Percentiles rank a stretch among this genome's conserved stretches.
These are phyloP conservation scores for Pythium aquatile DNA, from an alignment of 352 stramenopile genomes.

Conservation along the genomic window DNA sequence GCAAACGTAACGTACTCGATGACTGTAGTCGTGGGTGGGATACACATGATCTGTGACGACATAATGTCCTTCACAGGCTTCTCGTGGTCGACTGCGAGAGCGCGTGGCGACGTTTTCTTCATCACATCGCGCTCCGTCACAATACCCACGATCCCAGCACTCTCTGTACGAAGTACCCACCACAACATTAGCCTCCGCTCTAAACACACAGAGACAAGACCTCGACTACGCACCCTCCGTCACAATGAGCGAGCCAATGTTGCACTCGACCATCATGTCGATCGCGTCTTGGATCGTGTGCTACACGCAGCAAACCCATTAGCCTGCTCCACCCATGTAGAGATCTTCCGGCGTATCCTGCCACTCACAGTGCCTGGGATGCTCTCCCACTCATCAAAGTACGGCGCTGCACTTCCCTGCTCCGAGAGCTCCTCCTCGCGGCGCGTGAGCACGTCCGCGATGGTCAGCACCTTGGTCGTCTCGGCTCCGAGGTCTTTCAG, in stretches of 20 bases:
- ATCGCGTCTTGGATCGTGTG: slow-evolving; percentile 76
- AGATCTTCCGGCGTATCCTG: neutral
- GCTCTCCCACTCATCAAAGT: slow-evolving; percentile 81
- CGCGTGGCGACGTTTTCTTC: slow-evolving; percentile 66
- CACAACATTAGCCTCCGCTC: neutral
- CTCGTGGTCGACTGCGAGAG: slow-evolving; percentile 41
- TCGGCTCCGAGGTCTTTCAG: slow-evolving; percentile 56
- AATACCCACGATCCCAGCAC: slow-evolving; percentile 72
- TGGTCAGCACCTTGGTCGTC: slow-evolving; percentile 65
- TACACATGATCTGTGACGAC: slow-evolving; percentile 86
- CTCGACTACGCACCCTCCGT: slow-evolving; percentile 47
- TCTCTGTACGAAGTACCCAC: slow-evolving; percentile 28
- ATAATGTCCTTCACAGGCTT: slow-evolving; percentile 78
- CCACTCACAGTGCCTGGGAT: slow-evolving; percentile 50
- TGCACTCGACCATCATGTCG: slow-evolving; percentile 73
- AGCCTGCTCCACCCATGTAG: neutral
- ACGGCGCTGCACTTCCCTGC: slow-evolving; percentile 26
- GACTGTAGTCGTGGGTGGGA: slow-evolving; percentile 72
- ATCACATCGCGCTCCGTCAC: slow-evolving; percentile 82
- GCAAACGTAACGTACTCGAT: slow-evolving; percentile 55
- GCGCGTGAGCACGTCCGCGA: slow-evolving; percentile 63
- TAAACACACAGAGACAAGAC: neutral
- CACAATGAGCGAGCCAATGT: slow-evolving; percentile 80
- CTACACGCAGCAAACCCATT: slow-evolving; percentile 28
- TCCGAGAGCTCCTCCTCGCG: slow-evolving; percentile 52